These are phyloP conservation scores for Stephania yunnanensis DNA, from an alignment of 164 flowering plant species.

Conservation along the genomic window DNA sequence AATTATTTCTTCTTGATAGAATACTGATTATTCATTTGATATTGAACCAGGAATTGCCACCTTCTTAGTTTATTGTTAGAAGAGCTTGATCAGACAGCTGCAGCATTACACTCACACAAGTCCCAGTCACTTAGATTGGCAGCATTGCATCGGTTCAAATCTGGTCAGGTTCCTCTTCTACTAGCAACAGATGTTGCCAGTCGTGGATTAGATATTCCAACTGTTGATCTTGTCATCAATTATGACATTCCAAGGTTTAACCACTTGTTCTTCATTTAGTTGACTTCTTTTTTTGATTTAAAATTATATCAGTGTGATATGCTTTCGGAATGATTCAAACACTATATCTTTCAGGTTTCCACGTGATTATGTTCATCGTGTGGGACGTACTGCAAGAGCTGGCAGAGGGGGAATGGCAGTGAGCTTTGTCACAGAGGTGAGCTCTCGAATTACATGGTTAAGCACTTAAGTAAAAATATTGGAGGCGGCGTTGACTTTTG, in stretches of 20 bases:
- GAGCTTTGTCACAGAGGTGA: conserved; percentile 72
- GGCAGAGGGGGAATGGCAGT: conserved; percentile 88
- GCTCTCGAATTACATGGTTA: neutral
- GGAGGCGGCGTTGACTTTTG: too few species aligned
- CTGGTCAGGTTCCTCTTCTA: conserved; percentile 69
- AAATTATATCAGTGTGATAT: neutral
- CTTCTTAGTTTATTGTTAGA: conserved; percentile 66
- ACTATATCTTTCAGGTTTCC: conserved; percentile 43
- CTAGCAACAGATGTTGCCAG: conserved; percentile 94
- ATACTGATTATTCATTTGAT: conserved; percentile 3
- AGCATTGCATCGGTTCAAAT: conserved; percentile 75
- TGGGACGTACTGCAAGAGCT: conserved; percentile 98
- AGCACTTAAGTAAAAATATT: too few species aligned
- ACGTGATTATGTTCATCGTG: conserved; percentile 93
- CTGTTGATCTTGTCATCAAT: conserved; percentile 91
- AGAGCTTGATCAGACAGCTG: conserved; percentile 62
- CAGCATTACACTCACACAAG: conserved; percentile 70
- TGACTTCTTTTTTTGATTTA: neutral
- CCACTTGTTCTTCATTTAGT: neutral
- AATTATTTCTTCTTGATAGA: neutral
- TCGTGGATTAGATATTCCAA: conserved; percentile 95
- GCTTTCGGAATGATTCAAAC: conserved; percentile 4
- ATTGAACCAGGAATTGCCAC: conserved; percentile 64
- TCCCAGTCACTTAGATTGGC: conserved; percentile 79
- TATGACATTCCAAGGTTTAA: conserved; percentile 86